Conservation (phyloP, 495 filamentous ascomycete genomes). For the Elaphomyces granulatus region DNA sequence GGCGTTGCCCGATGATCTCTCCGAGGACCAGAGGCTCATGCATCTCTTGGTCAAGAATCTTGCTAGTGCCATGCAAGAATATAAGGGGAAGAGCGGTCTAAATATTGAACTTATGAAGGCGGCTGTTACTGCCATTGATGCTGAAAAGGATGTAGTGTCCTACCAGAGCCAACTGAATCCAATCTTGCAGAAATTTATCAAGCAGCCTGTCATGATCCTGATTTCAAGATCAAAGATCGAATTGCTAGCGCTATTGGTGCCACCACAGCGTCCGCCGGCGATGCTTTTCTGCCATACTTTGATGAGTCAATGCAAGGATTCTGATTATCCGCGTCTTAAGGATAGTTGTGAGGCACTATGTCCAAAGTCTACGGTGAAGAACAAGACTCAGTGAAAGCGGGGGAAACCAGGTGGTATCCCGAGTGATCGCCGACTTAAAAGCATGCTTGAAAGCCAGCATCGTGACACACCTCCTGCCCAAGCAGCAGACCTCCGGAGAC, state of each 20-base stretch:
- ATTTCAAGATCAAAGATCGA: constrained; percentile 79
- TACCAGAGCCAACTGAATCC: constrained; percentile 75
- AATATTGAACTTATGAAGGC: constrained; percentile 75
- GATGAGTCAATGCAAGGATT: constrained; percentile 69
- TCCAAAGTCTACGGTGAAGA: constrained; percentile 86
- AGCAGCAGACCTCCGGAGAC: too few relatives aligned
- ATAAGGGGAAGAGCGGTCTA: constrained; percentile 44
- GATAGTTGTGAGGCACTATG: constrained; percentile 94
- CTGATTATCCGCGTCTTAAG: constrained; percentile 76
- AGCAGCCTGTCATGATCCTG: constrained; percentile 59
- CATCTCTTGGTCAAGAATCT: constrained; percentile 76
- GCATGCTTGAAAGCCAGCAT: too few relatives aligned
- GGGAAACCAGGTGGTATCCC: too few relatives aligned
- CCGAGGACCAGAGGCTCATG: constrained; percentile 71
- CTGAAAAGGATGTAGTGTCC: constrained; percentile 59
- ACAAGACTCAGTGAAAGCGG: too few relatives aligned
- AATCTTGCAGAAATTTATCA: constrained; percentile 66
- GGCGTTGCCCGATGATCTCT: constrained; percentile 85
- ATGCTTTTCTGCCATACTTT: constrained; percentile 81
- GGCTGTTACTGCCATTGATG: constrained; percentile 82
- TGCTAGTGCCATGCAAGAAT: constrained; percentile 54
- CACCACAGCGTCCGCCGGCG: constrained; percentile 67
- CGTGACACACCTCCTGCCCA: too few relatives aligned
- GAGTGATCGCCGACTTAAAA: too few relatives aligned
- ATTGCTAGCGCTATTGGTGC: constrained; percentile 83